These are phyloP conservation scores for Capsicum baccatum DNA, from an alignment of 257 asterid genomes.

Conservation along the genomic window DNA sequence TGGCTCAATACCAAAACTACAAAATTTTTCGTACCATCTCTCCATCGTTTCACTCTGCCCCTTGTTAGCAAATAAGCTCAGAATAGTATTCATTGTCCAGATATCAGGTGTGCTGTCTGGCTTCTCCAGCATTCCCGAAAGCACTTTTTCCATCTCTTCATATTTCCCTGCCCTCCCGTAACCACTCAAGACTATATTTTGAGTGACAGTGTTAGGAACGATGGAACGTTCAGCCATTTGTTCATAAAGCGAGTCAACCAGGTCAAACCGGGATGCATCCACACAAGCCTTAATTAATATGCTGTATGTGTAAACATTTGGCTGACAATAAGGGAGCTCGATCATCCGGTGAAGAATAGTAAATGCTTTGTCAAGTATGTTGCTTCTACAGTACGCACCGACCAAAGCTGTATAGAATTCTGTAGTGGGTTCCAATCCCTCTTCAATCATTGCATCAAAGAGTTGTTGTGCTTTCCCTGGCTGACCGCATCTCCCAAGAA, in stretches of 20 bases:
- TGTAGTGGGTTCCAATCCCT: too few species aligned
- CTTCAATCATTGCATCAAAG: too few species aligned
- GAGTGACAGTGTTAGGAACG: constrained; percentile 90
- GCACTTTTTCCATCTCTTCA: constrained; percentile 83
- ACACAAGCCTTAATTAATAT: constrained; percentile 86
- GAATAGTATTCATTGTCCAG: too few species aligned
- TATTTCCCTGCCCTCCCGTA: constrained; percentile 85
- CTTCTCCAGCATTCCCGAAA: constrained; percentile 70
- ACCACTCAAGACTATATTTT: constrained; percentile 81
- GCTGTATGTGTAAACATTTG: constrained; percentile 87
- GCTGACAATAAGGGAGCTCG: constrained; percentile 74
- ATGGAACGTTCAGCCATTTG: constrained; percentile 70
- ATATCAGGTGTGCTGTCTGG: constrained; percentile 70
- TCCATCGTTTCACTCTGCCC: too few species aligned
- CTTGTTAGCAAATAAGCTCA: too few species aligned
- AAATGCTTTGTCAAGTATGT: constrained; percentile 73
- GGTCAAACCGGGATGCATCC: constrained; percentile 70
- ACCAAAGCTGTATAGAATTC: constrained; percentile 84
- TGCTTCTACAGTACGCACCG: constrained; percentile 80
- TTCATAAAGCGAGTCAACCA: constrained; percentile 72
- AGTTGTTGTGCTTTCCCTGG: too few species aligned
- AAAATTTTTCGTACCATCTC: too few species aligned
- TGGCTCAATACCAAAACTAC: too few species aligned
- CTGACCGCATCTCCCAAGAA: too few species aligned
- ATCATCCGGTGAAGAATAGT: constrained; percentile 68